A percentile compares a stretch with the other conserved stretches of the same genome.
Conservation (phyloP, 2,329 filamentous ascomycete species). For the Colletotrichum siamense region DNA sequence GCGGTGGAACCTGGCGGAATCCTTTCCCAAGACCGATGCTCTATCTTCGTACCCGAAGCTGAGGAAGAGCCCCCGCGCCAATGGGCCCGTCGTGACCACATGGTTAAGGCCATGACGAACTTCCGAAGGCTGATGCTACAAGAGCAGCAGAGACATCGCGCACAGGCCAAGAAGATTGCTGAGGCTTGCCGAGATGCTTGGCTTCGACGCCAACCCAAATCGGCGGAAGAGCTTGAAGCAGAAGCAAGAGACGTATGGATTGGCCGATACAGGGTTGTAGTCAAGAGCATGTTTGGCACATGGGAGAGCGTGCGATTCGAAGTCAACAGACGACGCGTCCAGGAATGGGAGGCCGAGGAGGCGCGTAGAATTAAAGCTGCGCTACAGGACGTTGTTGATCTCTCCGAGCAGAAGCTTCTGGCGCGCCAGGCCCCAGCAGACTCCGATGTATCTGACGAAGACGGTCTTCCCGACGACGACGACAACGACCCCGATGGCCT, state of each 20-base stretch:
- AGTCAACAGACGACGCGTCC: conserved; percentile 64
- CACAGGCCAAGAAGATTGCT: conserved; percentile 80
- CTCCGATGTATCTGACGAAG: conserved; percentile 55
- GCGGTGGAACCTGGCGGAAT: conserved; percentile 79
- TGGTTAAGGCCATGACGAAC: conserved; percentile 78
- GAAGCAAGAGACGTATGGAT: conserved; percentile 75
- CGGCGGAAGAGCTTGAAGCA: conserved; percentile 79
- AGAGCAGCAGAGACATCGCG: conserved; percentile 79
- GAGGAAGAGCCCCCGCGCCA: conserved; percentile 76
- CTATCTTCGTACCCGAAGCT: conserved; percentile 74
- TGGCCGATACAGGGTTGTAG: conserved; percentile 73
- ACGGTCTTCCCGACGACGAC: conserved; percentile 44
- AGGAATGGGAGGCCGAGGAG: conserved; percentile 70
- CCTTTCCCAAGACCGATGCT: conserved; percentile 73
- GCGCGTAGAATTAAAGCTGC: conserved; percentile 70
- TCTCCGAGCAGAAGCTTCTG: conserved; percentile 72
- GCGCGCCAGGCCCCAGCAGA: conserved; percentile 61
- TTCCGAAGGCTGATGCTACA: conserved; percentile 81
- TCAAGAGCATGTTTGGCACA: conserved; percentile 59
- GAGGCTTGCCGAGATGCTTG: conserved; percentile 80
- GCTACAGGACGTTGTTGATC: conserved; percentile 75
- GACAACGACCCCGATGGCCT: conserved; percentile 42
- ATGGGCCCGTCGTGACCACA: conserved; percentile 87
- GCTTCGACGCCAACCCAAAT: conserved; percentile 75
- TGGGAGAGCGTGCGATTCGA: conserved; percentile 70